These are phyloP conservation scores for Vinca minor DNA, from an alignment of 257 asterid species.

Conservation along the genomic window DNA sequence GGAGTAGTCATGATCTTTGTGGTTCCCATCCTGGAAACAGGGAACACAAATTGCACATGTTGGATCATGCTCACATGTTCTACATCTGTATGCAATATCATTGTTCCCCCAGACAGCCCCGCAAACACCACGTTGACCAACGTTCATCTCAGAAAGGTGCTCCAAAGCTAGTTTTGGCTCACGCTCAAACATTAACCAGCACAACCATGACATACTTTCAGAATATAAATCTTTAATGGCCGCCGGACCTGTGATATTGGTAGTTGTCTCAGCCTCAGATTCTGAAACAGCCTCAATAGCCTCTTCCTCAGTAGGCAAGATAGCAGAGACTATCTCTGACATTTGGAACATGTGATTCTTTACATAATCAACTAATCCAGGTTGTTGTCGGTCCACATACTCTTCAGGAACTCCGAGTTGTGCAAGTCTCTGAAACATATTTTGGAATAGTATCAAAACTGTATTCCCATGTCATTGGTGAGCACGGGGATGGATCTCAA, in stretches of 20 bases:
- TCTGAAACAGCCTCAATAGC: constrained; percentile 28
- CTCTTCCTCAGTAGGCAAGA: constrained; percentile 62
- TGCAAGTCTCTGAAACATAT: constrained; percentile 64
- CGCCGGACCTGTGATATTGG: constrained; percentile 16
- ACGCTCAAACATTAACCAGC: constrained; percentile 93
- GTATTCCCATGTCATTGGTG: too few relatives aligned
- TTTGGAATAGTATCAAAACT: constrained; percentile 6
- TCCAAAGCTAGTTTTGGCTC: constrained; percentile 56
- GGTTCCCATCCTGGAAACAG: constrained; percentile 87
- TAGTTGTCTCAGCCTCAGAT: constrained; percentile 19
- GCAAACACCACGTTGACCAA: constrained; percentile 77
- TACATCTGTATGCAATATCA: constrained; percentile 90
- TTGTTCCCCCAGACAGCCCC: constrained; percentile 87
- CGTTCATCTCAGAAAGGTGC: constrained; percentile 44
- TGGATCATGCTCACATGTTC: constrained; percentile 90
- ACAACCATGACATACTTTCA: constrained; percentile 73
- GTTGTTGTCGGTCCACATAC: constrained; percentile 36
- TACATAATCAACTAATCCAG: constrained; percentile 54
- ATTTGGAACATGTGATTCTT: constrained; percentile 41
- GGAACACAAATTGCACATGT: constrained; percentile 97
- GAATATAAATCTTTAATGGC: constrained; percentile 32
- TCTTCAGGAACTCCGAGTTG: constrained; percentile 50
- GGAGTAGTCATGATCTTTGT: constrained; percentile 87
- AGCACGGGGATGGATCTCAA: too few relatives aligned
- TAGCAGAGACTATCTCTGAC: constrained; percentile 44